Conservation (phyloP, 768 basidiomycete genomes). For the Hortiboletus campestris region DNA sequence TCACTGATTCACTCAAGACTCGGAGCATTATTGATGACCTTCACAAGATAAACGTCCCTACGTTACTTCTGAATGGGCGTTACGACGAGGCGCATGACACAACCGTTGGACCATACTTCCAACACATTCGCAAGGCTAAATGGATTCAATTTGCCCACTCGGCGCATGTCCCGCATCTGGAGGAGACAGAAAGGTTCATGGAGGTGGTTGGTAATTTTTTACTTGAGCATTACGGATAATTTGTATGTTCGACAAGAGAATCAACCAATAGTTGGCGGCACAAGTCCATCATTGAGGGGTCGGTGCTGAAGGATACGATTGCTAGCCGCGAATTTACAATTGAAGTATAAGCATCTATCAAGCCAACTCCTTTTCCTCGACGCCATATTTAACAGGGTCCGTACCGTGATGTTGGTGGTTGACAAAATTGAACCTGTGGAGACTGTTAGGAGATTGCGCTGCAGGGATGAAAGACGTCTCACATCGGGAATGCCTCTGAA, state of each 20-base stretch:
- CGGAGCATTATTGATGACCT: conserved; percentile 37
- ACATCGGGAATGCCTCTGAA: conserved; percentile 76
- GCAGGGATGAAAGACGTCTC: conserved; percentile 26
- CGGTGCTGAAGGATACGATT: not conserved
- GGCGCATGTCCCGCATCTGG: conserved; percentile 36
- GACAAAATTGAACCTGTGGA: conserved; percentile 89
- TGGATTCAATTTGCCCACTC: conserved; percentile 40
- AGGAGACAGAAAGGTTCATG: conserved; percentile 38
- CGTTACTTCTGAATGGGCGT: conserved; percentile 36
- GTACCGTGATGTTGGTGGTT: conserved; percentile 87
- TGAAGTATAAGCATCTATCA: conserved; percentile 15
- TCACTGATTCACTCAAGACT: conserved; percentile 32
- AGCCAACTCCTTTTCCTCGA: conserved; percentile 29
- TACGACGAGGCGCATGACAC: conserved; percentile 37
- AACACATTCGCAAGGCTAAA: conserved; percentile 30
- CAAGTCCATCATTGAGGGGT: not conserved
- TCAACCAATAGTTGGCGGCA: not conserved
- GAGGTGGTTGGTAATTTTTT: conserved; percentile 33
- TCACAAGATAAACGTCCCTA: conserved; percentile 33
- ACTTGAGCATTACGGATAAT: conserved; percentile 8
- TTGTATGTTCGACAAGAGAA: not conserved
- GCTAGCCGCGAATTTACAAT: conserved; percentile 7
- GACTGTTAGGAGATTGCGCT: conserved; percentile 4
- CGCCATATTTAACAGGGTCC: conserved; percentile 77
- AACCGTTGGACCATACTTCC: conserved; percentile 34